Evolutionary conservation across 1,284 basidiomycete genomes (phyloP), one percentile per base, ranked within the genome.

Genomic region (Microbotryum violaceum): DNA sequence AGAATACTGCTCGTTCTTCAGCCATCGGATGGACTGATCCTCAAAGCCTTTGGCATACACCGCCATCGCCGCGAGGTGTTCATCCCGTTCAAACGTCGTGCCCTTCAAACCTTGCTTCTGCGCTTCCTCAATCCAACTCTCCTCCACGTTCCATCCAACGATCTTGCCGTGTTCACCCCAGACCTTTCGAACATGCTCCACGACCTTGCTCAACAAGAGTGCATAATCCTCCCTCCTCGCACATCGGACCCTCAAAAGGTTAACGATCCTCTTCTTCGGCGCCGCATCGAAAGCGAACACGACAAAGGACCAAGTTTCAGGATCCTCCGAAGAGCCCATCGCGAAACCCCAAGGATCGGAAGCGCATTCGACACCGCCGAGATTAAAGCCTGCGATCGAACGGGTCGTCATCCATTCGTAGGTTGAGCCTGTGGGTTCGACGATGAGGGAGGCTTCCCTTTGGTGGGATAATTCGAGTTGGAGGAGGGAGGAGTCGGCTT

Each of bases 101-200:
- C 77, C 79, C 55, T 56, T 73, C 18, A 42, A 25, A 27, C 53
- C 42, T 29, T 46, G 7, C 23, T 45, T 45, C 44, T n/a, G 12
- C n/a, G 77, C 79, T 33, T 74, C 62, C 2, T 67, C 63, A 52
- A 75, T 64, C 37, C 84, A 70, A 23, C 76, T 67, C 16, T 70
- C 63, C 0, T 75, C 73, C 33, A 83, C 61, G 70, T 82, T 82
- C 83, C 84, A 86, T 1, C 80, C 73, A 67, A 85, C 83, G 27
- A 86, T 72, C 54, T 70, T 75, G 14, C 37, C 37, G 33, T 31
- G n/a, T 49, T 76, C 71, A 44, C 82, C 73, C 9, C 75, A 75
- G 57, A 78, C 67, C 58, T 76, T 70, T 57, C 67, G 72, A 25
- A 81, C 82, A 21, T 74, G 75, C 33, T 72, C 71, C 54, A 77